These are phyloP conservation scores for Podila minutissima DNA, from an alignment of 192 early-diverging fungal genomes.

Conservation along the genomic window DNA sequence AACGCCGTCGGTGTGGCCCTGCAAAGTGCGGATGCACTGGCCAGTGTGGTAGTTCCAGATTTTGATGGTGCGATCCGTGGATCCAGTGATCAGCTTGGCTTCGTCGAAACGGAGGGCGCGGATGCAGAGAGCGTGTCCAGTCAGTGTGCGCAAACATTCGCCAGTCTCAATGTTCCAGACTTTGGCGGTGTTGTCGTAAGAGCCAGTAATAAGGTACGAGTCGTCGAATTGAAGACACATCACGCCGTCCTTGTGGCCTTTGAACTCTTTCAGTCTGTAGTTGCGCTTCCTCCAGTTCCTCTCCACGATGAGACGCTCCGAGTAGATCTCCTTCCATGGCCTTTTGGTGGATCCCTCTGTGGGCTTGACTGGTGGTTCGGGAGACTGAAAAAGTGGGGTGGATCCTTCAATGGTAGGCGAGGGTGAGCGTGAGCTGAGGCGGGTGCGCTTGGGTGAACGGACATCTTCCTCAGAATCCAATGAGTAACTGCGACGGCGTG, in stretches of 20 bases:
- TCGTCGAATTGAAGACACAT: slow-evolving; percentile 92
- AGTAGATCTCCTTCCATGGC: slow-evolving; percentile 97
- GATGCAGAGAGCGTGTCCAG: slow-evolving; percentile 87
- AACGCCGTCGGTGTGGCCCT: slow-evolving; percentile 82
- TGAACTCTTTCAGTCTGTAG: slow-evolving; percentile 67
- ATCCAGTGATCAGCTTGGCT: slow-evolving; percentile 92
- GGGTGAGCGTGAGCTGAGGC: slow-evolving; percentile 13
- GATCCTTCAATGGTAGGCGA: slow-evolving; percentile 13
- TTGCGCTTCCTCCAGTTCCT: slow-evolving; percentile 94
- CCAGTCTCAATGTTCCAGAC: slow-evolving; percentile 93
- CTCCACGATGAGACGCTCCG: slow-evolving; percentile 89
- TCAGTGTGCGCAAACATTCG: slow-evolving; percentile 76
- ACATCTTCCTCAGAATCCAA: slow-evolving; percentile 2
- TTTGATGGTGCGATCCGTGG: slow-evolving; percentile 89
- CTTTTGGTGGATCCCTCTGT: slow-evolving; percentile 9
- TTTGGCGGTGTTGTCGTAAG: slow-evolving; percentile 87
- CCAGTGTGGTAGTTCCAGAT: slow-evolving; percentile 95
- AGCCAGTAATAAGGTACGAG: slow-evolving; percentile 83
- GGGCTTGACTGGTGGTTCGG: slow-evolving; percentile 32
- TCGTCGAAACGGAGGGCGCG: slow-evolving; percentile 95
- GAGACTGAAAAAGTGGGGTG: slow-evolving; percentile 35
- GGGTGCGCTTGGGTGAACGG: slow-evolving; percentile 23
- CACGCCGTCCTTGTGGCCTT: slow-evolving; percentile 89
- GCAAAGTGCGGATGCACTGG: slow-evolving; percentile 84
- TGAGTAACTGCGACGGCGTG: slow-evolving; percentile 19